Evolutionary conservation across 805 yeast species (phyloP), one percentile per base, ranked within the genome.

Genomic region (Pichia deserticola): DNA sequence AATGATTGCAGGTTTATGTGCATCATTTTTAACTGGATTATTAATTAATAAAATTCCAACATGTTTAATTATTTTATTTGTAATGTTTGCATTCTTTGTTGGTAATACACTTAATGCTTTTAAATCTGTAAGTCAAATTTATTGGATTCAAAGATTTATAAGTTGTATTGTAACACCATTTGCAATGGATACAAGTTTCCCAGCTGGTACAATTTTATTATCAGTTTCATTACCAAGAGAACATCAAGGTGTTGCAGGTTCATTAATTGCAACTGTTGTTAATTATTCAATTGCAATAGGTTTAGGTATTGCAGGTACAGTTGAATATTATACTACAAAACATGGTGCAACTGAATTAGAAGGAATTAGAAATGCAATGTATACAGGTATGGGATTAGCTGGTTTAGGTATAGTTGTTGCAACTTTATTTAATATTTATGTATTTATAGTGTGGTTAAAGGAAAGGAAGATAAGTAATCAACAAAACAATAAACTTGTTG

Each of bases 161-260:
- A 74, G 77, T 33, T 70, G 77, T 71, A 56, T 81, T 15, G 65
- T 85, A 6, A 65, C 79, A 5, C 75, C 82, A 12, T 82, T 81
- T 72, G 95, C 89, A 3, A 84, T 86, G 89, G 92, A 86, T 61
- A 68, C 82, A 62, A 79, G 86, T 30, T 86, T 84, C 63, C 92
- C 93, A 0, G 82, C 90, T 1, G 81, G 86, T 0, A 78, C 89
- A 0, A 71, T 85, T 44, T 73, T 82, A 12, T 62, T 85, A 40
- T 76, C 84, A 7, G 81, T 80, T 52, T 68, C 68, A 43, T 67
- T 85, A 36, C 89, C 90, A 0, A 63, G 70, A 44, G 70, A 75
- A 51, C 79, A 81, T 56, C 93, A 86, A 65, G 93, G 92, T 8
- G 78, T 83, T 75, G 90, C 89, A 0, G 89, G 89, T 0, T 82